Evolutionary conservation across 371 early-diverging fungal species (phyloP), one percentile per base, ranked within the genome.

Genomic region (Mortierella sp.): DNA sequence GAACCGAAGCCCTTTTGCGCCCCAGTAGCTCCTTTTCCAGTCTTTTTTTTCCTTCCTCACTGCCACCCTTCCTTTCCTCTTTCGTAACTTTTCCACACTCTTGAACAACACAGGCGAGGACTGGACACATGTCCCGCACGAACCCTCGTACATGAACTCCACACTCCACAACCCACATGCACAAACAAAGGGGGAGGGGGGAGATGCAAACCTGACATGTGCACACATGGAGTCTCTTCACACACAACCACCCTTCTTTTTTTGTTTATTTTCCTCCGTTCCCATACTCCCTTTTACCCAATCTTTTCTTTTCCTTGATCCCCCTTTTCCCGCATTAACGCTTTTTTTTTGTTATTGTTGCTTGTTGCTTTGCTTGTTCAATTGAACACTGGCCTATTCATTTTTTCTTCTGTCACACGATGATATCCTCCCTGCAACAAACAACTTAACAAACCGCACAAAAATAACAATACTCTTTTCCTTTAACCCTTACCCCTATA

Each of bases 141-240:
- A 64, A 40, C 64, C 64, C 13, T 13, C 48, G 6, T 34, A 34
- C 28, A 64, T 37, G 64, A 21, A 37, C 37, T 37, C 64, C 37
- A 9, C 64, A 64, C 64, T 37, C 64, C 64, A 64, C 64, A 64
- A 40, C 64, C 64, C 64, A 64, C 64, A 64, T 64, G 64, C 40
- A 31, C 64, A 64, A 64, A 64, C 64, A 64, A 61, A 40, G 37
- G 59, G 31, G 59, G 16, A 28, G n/a, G 13, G 26, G 16, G 3
- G 13, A 57, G 8, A 55, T n/a, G 55, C 13, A 26, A 26, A 59
- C 31, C 11, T 37, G 34, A 61, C 64, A 61, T 64, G 64, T 64
- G 24, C 24, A 64, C 64, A 64, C 48, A 11, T 46, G 13, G 1
- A 13, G 5, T 11, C 5, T 46, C 1, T 46, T 46, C 1, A 59